phyloP scores from a whole-genome alignment of 2,329 filamentous ascomycete species.

The Trichophyton mentagrophytes region DNA sequence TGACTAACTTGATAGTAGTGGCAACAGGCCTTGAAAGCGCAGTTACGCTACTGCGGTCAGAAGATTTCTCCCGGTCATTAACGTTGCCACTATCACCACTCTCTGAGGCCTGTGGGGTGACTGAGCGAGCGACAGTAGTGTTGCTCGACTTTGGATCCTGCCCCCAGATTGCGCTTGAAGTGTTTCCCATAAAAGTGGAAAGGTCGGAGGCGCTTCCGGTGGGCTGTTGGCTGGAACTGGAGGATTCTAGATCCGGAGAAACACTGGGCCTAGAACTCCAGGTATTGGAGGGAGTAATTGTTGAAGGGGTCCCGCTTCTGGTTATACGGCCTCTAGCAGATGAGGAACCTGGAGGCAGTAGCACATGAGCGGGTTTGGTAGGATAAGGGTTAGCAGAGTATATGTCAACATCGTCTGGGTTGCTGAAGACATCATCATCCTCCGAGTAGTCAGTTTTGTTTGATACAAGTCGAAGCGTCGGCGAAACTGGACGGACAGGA shows the following conservation, averaged over 20 bases:
- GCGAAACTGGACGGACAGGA: neutral
- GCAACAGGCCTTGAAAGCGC: conserved; percentile 16
- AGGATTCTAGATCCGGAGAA: neutral
- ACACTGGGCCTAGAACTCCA: neutral
- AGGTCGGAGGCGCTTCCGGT: conserved; percentile 10
- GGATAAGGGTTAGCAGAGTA: conserved; percentile 34
- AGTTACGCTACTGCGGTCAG: conserved; percentile 16
- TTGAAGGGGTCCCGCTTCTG: neutral
- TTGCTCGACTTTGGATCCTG: conserved; percentile 13
- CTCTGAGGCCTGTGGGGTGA: conserved; percentile 12
- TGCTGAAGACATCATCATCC: neutral
- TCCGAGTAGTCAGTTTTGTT: conserved; percentile 15
- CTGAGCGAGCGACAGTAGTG: conserved; percentile 12
- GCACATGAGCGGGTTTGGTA: conserved; percentile 36
- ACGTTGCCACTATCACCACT: neutral
- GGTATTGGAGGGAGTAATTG: neutral
- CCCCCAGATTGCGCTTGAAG: conserved; percentile 12
- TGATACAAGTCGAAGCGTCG: conserved; percentile 26
- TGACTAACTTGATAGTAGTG: conserved; percentile 29
- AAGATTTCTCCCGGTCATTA: conserved; percentile 18
- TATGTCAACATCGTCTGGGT: conserved; percentile 22
- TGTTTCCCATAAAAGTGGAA: conserved; percentile 6
- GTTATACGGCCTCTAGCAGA: conserved; percentile 17
- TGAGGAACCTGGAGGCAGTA: conserved; percentile 21
- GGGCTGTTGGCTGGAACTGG: conserved; percentile 5